phyloP scores from a whole-genome alignment of 495 filamentous ascomycete genomes.

The Aspergillus wentii region DNA sequence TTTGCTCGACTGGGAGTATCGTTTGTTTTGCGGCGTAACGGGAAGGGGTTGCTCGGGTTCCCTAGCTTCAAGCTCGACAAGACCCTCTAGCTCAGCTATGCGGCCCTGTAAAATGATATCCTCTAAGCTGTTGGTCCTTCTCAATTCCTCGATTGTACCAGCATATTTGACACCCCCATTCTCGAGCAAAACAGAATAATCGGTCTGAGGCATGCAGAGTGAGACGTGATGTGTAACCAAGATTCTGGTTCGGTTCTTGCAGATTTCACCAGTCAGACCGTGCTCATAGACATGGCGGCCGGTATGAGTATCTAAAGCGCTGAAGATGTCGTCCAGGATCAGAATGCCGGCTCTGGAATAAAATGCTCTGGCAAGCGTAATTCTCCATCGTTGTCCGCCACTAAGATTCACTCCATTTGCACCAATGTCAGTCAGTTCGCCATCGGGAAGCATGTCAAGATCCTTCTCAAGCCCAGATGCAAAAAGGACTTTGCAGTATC shows the following conservation, averaged over 20 bases:
- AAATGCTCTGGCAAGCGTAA: conserved; percentile 71
- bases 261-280: conserved; percentile 62
- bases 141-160: conserved; percentile 36
- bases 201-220: conserved; percentile 63
- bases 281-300: conserved; percentile 72
- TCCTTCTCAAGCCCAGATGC: conserved; percentile 69
- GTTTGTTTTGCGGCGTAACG: background rate
- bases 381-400: conserved; percentile 73
- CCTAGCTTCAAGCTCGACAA: background rate
- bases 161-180: conserved; percentile 59
- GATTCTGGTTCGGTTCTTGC: conserved; percentile 64
- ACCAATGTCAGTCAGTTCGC: conserved; percentile 70
- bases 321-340: conserved; percentile 78
- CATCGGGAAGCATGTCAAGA: conserved; percentile 63
- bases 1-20: too few species aligned
- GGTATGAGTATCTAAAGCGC: conserved; percentile 58
- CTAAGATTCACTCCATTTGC: conserved; percentile 77
- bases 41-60: background rate
- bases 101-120: conserved; percentile 56
- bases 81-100: conserved; percentile 21
- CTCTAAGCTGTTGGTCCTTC: conserved; percentile 49
- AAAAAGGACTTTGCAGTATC: conserved; percentile 59
- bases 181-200: conserved; percentile 62
- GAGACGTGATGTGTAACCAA: conserved; percentile 74
- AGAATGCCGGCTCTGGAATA: conserved; percentile 75